These are phyloP conservation scores for Aspergillus niger DNA, from an alignment of 2,329 filamentous ascomycete species.

Conservation along the genomic window DNA sequence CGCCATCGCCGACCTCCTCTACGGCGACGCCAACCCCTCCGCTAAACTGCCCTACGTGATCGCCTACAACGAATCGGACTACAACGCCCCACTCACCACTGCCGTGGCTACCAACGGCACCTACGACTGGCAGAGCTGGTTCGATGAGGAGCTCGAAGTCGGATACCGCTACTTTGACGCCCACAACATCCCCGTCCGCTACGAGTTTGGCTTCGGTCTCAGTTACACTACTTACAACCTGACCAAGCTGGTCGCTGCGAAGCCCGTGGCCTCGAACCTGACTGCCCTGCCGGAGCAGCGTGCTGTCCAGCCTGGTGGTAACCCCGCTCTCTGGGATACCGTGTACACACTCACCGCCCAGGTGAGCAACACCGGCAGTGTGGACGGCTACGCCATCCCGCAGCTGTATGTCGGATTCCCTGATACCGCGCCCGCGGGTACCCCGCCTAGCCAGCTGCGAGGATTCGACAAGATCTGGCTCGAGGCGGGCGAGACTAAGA, in stretches of 20 bases:
- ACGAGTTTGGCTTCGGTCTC: slow-evolving; percentile 59
- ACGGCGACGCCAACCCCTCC: slow-evolving; percentile 75
- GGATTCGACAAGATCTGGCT: slow-evolving; percentile 62
- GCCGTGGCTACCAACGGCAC: slow-evolving; percentile 16
- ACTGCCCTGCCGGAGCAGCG: slow-evolving; percentile 51
- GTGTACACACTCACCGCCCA: slow-evolving; percentile 53
- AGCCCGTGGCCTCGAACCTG: slow-evolving; percentile 51
- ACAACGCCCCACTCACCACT: slow-evolving; percentile 49
- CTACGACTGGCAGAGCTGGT: slow-evolving; percentile 21
- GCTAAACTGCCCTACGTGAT: slow-evolving; percentile 81
- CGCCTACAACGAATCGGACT: slow-evolving; percentile 67
- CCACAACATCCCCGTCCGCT: slow-evolving; percentile 21
- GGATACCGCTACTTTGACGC: slow-evolving; percentile 29
- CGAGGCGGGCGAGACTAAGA: slow-evolving; percentile 38
- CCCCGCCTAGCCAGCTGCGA: slow-evolving; percentile 57
- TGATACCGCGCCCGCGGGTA: slow-evolving; percentile 30
- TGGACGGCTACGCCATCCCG: slow-evolving; percentile 70
- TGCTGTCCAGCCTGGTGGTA: slow-evolving; percentile 49
- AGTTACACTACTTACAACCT: slow-evolving; percentile 72
- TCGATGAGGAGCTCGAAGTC: slow-evolving; percentile 23
- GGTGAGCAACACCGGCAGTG: slow-evolving; percentile 70
- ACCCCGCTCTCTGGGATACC: slow-evolving; percentile 25
- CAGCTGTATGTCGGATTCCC: slow-evolving; percentile 51
- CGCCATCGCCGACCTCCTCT: slow-evolving; percentile 76
- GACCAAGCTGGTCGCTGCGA: slow-evolving; percentile 66